Conservation (phyloP, 306 rosid species). For the Vicia villosa region DNA sequence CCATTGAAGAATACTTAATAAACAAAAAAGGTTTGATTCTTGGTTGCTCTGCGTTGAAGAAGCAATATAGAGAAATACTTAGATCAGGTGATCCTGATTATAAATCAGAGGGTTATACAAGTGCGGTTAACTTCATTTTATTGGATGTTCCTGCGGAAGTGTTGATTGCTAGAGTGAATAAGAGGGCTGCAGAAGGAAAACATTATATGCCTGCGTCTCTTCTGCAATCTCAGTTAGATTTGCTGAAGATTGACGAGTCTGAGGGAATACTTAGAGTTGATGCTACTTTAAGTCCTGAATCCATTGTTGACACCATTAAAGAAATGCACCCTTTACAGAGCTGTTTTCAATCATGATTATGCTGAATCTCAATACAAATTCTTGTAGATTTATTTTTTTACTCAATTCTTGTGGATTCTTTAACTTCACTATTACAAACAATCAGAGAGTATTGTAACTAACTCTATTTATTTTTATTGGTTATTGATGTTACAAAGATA, state of each 20-base stretch:
- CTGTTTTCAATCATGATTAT: conserved; percentile 14
- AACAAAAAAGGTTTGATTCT: conserved; percentile 48
- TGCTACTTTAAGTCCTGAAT: conserved; percentile 55
- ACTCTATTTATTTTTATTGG: background rate
- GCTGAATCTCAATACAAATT: background rate
- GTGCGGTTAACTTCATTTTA: conserved; percentile 63
- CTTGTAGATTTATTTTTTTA: no score
- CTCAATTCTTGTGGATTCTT: background rate
- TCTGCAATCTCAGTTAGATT: conserved; percentile 73
- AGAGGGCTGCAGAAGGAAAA: conserved; percentile 70
- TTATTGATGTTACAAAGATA: conserved; percentile 1
- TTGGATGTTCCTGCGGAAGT: conserved; percentile 73
- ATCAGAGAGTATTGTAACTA: background rate
- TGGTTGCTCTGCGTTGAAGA: conserved; percentile 83
- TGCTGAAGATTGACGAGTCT: conserved; percentile 65
- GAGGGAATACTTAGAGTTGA: conserved; percentile 68
- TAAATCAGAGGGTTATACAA: conserved; percentile 41
- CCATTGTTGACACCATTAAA: conserved; percentile 42
- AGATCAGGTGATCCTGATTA: conserved; percentile 71
- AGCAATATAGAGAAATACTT: conserved; percentile 66
- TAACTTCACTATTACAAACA: background rate
- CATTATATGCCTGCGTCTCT: conserved; percentile 90
- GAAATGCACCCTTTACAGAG: conserved; percentile 22
- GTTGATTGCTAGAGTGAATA: conserved; percentile 52
- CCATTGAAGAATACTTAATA: conserved; percentile 39